Conservation (phyloP, 139 green algal species). For the Haematococcus lacustris region DNA sequence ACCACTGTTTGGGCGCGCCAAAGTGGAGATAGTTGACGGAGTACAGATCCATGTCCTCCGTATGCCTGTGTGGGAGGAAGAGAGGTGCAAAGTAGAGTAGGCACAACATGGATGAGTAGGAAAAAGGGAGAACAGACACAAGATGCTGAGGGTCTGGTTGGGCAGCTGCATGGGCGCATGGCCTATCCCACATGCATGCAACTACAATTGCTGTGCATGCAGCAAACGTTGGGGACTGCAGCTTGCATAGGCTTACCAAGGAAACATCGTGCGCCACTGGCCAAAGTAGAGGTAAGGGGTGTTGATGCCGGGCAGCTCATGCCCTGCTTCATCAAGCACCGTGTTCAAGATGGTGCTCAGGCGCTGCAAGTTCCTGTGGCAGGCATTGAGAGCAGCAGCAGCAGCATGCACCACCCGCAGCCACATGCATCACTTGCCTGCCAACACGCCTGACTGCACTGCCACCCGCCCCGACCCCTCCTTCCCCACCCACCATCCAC, state of each 20-base stretch:
- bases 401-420: not conserved
- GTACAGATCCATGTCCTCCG: constrained; percentile 83
- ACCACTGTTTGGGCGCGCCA: constrained; percentile 76
- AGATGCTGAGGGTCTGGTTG: too few species aligned
- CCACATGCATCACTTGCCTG: not conserved
- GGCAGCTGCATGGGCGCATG: too few species aligned
- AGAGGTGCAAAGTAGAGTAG: too few species aligned
- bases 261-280: constrained; percentile 72
- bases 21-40: constrained; percentile 88
- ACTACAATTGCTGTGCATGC: too few species aligned
- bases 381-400: not conserved
- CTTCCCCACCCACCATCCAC: not conserved
- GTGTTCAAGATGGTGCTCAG: constrained; percentile 64
- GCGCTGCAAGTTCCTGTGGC: constrained; percentile 50
- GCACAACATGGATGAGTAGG: too few species aligned
- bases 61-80: too few species aligned
- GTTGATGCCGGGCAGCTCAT: constrained; percentile 71
- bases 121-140: too few species aligned
- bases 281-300: constrained; percentile 86
- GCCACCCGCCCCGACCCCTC: constrained; percentile 15
- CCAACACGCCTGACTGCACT: not conserved
- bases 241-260: constrained; percentile 39
- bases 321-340: constrained; percentile 41
- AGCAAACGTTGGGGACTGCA: too few species aligned
- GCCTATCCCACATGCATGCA: too few species aligned